phyloP scores from a whole-genome alignment of 164 flowering plant genomes.

The Warburgia ugandensis region DNA sequence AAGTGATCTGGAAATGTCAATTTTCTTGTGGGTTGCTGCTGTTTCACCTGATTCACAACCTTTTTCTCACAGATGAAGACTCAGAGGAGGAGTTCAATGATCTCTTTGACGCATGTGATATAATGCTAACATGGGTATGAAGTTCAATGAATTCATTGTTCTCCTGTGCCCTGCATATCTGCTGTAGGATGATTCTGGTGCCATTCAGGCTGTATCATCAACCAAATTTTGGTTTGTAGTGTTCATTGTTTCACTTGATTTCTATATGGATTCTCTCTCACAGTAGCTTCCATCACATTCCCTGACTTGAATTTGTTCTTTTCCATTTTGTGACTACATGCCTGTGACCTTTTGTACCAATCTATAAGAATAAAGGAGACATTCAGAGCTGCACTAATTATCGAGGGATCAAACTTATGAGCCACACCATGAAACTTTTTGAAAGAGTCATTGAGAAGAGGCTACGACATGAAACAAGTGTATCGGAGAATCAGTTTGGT shows the following conservation, averaged over 20 bases:
- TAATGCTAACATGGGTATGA: conserved; percentile 65
- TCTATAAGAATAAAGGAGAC: too few relatives aligned
- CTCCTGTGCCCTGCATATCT: conserved; percentile 94
- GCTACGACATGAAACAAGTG: too few relatives aligned
- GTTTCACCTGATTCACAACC: background rate
- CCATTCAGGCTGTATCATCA: conserved; percentile 53
- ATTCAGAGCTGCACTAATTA: too few relatives aligned
- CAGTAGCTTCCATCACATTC: background rate
- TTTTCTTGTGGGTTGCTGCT: too few relatives aligned
- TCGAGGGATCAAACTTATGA: too few relatives aligned
- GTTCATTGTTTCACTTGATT: background rate
- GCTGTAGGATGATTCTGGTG: conserved; percentile 63
- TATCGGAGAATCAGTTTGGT: too few relatives aligned
- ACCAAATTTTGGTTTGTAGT: background rate
- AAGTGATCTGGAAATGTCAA: too few relatives aligned
- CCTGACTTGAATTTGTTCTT: background rate
- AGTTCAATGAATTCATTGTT: conserved; percentile 88
- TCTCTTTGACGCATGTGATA: conserved; percentile 84
- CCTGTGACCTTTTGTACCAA: too few relatives aligned
- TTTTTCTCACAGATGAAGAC: conserved; percentile 57
- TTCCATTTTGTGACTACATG: too few relatives aligned
- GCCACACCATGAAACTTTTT: too few relatives aligned
- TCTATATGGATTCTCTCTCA: background rate
- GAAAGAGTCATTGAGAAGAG: too few relatives aligned
- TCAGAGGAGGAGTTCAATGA: conserved; percentile 76